Conservation (phyloP, 2,329 filamentous ascomycete species). For the Botrytis porri region DNA sequence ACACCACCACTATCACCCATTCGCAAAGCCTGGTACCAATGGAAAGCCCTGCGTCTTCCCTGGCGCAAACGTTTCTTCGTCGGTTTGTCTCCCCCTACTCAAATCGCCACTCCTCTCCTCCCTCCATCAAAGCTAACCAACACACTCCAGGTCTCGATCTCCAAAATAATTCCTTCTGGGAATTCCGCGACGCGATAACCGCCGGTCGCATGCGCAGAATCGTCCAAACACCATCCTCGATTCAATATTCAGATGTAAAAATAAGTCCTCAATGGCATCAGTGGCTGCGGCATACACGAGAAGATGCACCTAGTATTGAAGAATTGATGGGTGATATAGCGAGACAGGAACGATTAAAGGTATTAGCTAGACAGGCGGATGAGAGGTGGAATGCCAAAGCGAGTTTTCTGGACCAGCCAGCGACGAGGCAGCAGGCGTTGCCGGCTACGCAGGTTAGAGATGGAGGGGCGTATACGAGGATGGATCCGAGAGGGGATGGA, state of each 20-base stretch:
- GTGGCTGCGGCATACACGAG: conserved; percentile 62
- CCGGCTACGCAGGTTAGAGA: background rate
- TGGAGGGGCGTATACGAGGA: background rate
- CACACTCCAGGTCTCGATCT: conserved; percentile 56
- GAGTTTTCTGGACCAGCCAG: conserved; percentile 46
- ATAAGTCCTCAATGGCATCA: conserved; percentile 66
- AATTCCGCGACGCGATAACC: conserved; percentile 51
- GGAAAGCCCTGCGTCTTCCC: conserved; percentile 60
- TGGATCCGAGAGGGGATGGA: background rate
- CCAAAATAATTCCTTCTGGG: conserved; percentile 66
- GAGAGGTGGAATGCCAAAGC: conserved; percentile 61
- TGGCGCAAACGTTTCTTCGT: conserved; percentile 63
- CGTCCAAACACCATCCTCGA: conserved; percentile 54
- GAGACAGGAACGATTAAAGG: conserved; percentile 52
- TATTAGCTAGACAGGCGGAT: conserved; percentile 59
- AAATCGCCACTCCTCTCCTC: background rate
- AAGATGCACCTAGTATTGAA: conserved; percentile 51
- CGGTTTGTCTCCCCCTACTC: conserved; percentile 42
- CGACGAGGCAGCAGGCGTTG: conserved; percentile 13
- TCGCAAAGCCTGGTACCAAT: conserved; percentile 51
- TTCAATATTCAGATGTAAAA: conserved; percentile 52
- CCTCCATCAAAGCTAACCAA: background rate
- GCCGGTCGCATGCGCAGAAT: conserved; percentile 57
- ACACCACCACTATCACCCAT: conserved; percentile 27
- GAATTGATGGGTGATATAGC: conserved; percentile 55